Evolutionary conservation across 108 stramenopile genomes (phyloP).

Genomic region (Cyclostephanos invisitatus): DNA sequence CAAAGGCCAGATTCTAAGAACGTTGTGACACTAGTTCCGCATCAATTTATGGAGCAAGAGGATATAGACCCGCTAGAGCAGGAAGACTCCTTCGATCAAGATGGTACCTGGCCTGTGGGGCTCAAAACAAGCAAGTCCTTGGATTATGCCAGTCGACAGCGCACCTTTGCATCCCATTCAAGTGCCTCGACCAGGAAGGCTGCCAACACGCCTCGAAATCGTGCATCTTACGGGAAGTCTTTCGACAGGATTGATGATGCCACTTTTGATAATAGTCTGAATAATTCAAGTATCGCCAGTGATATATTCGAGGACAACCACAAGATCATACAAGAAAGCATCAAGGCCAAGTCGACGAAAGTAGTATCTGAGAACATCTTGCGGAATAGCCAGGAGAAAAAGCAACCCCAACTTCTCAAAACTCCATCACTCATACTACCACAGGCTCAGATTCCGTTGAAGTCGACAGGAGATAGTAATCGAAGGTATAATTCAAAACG

Average conservation of each 20-base stretch:
- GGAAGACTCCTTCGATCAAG: slow-evolving; percentile 7
- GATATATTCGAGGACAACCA: neutral
- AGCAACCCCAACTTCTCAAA: neutral
- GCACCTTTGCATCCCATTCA: slow-evolving; percentile 35
- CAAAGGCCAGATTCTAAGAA: slow-evolving; percentile 2
- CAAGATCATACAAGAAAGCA: neutral
- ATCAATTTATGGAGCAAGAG: neutral
- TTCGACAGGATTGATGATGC: slow-evolving; percentile 2
- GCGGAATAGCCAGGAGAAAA: neutral
- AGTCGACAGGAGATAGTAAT: slow-evolving; percentile 2
- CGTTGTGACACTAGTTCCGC: neutral
- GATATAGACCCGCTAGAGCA: slow-evolving; percentile 1
- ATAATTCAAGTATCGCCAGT: slow-evolving; percentile 12
- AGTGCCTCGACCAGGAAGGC: slow-evolving; percentile 43
- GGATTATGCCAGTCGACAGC: slow-evolving; percentile 19
- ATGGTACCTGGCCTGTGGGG: neutral
- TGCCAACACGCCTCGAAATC: slow-evolving; percentile 8
- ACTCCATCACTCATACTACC: neutral
- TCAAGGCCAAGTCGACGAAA: no score
- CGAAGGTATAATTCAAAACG: slow-evolving; percentile 3
- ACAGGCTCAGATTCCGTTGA: neutral
- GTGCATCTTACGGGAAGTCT: neutral
- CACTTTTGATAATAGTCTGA: slow-evolving; percentile 22
- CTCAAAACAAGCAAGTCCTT: slow-evolving; percentile 25
- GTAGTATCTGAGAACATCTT: neutral